These are phyloP conservation scores for Podaxis pistillaris DNA, from an alignment of 768 basidiomycete species.

Conservation along the genomic window DNA sequence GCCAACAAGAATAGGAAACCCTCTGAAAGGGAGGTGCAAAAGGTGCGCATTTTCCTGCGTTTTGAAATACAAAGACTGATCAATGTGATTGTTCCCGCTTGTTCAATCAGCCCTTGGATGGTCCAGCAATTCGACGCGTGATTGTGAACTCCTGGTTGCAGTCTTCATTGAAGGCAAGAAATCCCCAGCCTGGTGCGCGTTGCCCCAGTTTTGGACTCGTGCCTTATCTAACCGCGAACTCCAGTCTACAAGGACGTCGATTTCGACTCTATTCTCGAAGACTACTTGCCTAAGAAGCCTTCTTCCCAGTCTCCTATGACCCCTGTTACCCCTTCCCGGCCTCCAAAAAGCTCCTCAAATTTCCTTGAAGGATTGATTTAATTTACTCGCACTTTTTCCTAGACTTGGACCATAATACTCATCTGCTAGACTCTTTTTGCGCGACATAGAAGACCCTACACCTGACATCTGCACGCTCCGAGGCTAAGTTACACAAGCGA, in stretches of 20 bases:
- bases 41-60: slow-evolving; percentile 28
- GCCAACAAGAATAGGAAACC: slow-evolving; percentile 36
- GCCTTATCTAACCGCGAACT: neutral
- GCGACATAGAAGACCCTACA: neutral
- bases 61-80: neutral
- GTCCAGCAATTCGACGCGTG: slow-evolving; percentile 58
- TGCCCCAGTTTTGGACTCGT: neutral
- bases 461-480: neutral
- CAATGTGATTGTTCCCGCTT: neutral
- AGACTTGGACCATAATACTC: neutral
- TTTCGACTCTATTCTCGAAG: slow-evolving; percentile 74
- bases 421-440: neutral
- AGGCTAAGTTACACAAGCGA: no score
- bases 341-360: slow-evolving; percentile 26
- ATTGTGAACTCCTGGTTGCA: slow-evolving; percentile 64
- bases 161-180: slow-evolving; percentile 49
- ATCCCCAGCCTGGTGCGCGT: slow-evolving; percentile 38
- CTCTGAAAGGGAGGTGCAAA: slow-evolving; percentile 24
- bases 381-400: neutral
- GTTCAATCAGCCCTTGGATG: slow-evolving; percentile 49
- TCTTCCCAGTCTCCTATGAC: slow-evolving; percentile 16
- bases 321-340: slow-evolving; percentile 19
- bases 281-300: slow-evolving; percentile 55
- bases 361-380: slow-evolving; percentile 41
- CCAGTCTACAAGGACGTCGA: slow-evolving; percentile 44